phyloP scores from a whole-genome alignment of 1,139 yeast species.

The Magnusiomyces suaveolens region DNA sequence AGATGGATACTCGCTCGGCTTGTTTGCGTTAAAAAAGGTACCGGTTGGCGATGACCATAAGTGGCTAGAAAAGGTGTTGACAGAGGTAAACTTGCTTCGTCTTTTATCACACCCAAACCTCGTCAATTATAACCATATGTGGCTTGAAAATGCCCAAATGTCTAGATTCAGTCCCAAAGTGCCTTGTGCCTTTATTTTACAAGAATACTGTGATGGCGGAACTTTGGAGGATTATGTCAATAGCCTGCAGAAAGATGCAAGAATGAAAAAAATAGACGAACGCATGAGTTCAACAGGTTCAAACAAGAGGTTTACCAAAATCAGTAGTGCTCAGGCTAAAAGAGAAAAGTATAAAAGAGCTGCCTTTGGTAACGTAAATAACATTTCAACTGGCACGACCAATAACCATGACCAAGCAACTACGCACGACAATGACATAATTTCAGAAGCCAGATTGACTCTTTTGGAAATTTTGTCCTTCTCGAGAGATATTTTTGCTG shows the following conservation, averaged over 20 bases:
- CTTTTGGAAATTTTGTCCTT: constrained; percentile 52
- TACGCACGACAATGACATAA: no score
- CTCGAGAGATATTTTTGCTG: constrained; percentile 56
- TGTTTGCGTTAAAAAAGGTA: constrained; percentile 74
- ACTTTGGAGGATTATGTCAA: constrained; percentile 61
- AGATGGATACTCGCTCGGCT: constrained; percentile 61
- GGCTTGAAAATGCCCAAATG: constrained; percentile 69
- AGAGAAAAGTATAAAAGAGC: constrained; percentile 2
- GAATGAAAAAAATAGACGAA: background rate
- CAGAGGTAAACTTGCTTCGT: constrained; percentile 61
- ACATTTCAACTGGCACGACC: no score
- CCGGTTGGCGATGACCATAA: constrained; percentile 68
- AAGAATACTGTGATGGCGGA: constrained; percentile 84
- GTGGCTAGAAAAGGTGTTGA: constrained; percentile 59
- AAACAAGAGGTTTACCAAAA: background rate
- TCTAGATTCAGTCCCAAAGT: constrained; percentile 50
- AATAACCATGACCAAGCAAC: no score
- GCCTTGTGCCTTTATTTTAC: constrained; percentile 76
- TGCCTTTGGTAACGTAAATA: no score
- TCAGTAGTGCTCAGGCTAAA: background rate
- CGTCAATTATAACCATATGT: constrained; percentile 80
- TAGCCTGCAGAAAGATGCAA: constrained; percentile 12
- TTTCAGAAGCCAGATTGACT: constrained; percentile 22
- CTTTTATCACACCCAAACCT: constrained; percentile 49
- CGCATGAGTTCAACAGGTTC: no score